These are phyloP conservation scores for Sanghuangporus baumii DNA, from an alignment of 1,284 basidiomycete genomes.

Conservation along the genomic window DNA sequence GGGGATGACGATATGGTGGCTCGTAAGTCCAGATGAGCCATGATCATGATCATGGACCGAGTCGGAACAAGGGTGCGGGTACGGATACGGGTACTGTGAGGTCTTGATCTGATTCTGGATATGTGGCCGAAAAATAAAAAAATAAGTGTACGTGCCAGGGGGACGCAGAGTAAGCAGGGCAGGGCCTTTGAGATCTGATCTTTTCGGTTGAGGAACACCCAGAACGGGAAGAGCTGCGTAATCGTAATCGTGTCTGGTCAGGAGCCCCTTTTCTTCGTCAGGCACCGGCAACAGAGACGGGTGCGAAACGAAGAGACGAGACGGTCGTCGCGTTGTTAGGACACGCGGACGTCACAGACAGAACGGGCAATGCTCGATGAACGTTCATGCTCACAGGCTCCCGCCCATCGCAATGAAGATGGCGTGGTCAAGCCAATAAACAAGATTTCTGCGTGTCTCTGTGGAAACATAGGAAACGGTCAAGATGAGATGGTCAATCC, in stretches of 20 bases:
- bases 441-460: neutral
- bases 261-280: constrained; percentile 10
- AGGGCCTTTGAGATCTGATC: constrained; percentile 7
- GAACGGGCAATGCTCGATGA: neutral
- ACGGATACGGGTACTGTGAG: neutral
- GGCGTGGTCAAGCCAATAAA: neutral
- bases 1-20: constrained; percentile 1
- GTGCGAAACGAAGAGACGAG: neutral
- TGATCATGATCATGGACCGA: neutral
- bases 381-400: neutral
- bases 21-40: neutral
- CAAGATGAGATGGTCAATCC: neutral
- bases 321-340: neutral
- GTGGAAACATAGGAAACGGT: neutral
- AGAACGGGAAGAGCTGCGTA: neutral
- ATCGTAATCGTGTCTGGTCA: neutral
- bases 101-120: neutral
- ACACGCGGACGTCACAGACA: constrained; percentile 2
- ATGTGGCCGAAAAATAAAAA: constrained; percentile 6
- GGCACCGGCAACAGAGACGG: constrained; percentile 9
- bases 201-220: neutral
- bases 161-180: neutral
- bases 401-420: neutral
- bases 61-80: neutral
- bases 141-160: neutral